Conservation (phyloP, 495 filamentous ascomycete species). For the Bathelium albidoporum region DNA sequence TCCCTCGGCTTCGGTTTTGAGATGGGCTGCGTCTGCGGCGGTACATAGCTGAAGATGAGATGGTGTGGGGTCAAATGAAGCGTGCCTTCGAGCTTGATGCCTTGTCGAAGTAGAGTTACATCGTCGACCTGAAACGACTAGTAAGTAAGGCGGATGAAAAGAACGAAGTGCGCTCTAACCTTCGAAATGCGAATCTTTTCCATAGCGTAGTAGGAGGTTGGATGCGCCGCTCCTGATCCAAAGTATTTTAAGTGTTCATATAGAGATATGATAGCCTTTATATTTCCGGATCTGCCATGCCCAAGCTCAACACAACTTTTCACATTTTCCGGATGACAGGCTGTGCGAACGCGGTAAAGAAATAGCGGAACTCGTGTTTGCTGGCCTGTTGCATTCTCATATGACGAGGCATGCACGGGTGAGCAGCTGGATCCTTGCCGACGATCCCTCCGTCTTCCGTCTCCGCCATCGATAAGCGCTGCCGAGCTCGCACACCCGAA, state of each 20-base stretch:
- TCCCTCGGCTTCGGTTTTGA: conserved; percentile 8
- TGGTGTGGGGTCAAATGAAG: conserved; percentile 58
- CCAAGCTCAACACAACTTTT: not conserved
- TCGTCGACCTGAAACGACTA: conserved; percentile 43
- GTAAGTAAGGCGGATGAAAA: not conserved
- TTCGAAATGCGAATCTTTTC: conserved; percentile 13
- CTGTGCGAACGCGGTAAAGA: not conserved
- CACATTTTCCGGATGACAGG: not conserved
- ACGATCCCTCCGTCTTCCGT: not conserved
- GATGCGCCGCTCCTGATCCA: not conserved
- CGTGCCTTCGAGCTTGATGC: conserved; percentile 48
- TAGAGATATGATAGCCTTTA: not conserved
- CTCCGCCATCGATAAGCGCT: conserved; percentile 1
- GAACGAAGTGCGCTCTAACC: not conserved
- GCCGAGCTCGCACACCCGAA: conserved; percentile 2
- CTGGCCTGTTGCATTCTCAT: not conserved
- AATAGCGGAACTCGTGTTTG: not conserved
- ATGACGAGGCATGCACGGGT: not conserved
- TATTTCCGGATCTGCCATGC: not conserved
- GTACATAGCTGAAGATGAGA: conserved; percentile 48
- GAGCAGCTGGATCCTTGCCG: not conserved
- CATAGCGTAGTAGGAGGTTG: not conserved
- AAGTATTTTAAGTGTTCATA: not conserved
- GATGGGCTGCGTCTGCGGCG: conserved; percentile 1
- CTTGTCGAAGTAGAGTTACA: conserved; percentile 52